Conservation (phyloP, 192 early-diverging fungal species). For the Podila minutissima region DNA sequence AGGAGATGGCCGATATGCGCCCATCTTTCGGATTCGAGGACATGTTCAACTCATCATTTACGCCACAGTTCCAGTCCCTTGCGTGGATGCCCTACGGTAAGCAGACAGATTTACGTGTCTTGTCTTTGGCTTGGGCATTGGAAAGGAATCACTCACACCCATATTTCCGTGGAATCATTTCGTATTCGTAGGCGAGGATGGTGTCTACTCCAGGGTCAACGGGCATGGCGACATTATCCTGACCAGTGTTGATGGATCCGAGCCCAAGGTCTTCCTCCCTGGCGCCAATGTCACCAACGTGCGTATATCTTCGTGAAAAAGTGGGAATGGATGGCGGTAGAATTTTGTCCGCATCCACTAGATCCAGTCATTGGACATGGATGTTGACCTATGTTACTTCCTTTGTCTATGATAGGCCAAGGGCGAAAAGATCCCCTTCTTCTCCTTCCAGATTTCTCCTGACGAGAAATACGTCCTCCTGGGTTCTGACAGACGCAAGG, state of each 20-base stretch:
- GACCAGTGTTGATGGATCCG: constrained; percentile 33
- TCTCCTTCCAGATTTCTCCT: constrained; percentile 74
- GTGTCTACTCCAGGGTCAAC: constrained; percentile 37
- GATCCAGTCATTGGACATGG: not conserved
- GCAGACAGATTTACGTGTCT: not conserved
- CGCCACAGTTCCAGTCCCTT: constrained; percentile 24
- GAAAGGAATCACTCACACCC: too few species aligned
- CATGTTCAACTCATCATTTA: constrained; percentile 46
- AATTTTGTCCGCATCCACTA: too few species aligned
- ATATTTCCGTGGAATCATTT: not conserved
- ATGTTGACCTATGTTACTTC: not conserved
- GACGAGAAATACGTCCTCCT: constrained; percentile 85
- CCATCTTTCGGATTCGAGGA: constrained; percentile 34
- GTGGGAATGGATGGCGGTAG: too few species aligned
- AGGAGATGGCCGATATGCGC: constrained; percentile 28
- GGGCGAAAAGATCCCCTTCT: constrained; percentile 43
- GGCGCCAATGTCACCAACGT: constrained; percentile 46
- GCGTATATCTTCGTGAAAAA: not conserved
- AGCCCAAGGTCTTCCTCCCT: constrained; percentile 40
- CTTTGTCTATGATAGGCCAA: constrained; percentile 9
- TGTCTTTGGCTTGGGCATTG: not conserved
- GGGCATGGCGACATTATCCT: constrained; percentile 42
- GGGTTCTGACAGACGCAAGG: constrained; percentile 69
- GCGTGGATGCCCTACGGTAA: constrained; percentile 54
- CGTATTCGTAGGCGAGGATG: constrained; percentile 25